A percentile compares a stretch with the other conserved stretches of the same genome.
Conservation (phyloP, 2,329 filamentous ascomycete species). For the Piedraia hortae region DNA sequence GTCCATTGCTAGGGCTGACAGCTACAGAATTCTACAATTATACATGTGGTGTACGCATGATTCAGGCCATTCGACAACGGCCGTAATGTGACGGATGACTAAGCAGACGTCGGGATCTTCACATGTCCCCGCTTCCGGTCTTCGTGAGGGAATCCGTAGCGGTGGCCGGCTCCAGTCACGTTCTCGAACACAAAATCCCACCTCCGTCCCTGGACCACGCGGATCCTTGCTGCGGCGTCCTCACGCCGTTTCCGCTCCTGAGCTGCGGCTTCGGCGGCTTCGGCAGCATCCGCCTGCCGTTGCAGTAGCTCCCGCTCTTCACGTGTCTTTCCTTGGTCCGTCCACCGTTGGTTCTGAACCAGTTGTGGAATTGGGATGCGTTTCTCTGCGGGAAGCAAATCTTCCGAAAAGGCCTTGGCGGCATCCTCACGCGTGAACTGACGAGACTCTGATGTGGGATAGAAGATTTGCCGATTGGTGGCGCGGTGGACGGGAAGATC, state of each 20-base stretch:
- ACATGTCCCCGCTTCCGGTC: conserved; percentile 34
- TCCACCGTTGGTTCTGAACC: conserved; percentile 21
- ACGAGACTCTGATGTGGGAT: conserved; percentile 34
- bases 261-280: conserved; percentile 14
- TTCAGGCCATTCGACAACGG: no score
- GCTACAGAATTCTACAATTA: no score
- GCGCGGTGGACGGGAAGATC: conserved; percentile 32
- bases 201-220: conserved; percentile 20
- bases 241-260: conserved; percentile 18
- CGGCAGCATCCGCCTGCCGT: conserved; percentile 11
- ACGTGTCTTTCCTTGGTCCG: conserved; percentile 13
- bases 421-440: conserved; percentile 38
- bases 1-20: no score
- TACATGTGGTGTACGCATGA: no score
- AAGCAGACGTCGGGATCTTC: conserved; percentile 34
- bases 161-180: conserved; percentile 27
- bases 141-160: conserved; percentile 33
- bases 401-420: conserved; percentile 30
- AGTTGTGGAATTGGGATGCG: conserved; percentile 37
- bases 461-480: conserved; percentile 29
- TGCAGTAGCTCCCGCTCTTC: conserved; percentile 19
- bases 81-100: conserved; percentile 7
- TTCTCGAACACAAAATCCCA: conserved; percentile 35
- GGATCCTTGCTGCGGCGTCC: conserved; percentile 16
- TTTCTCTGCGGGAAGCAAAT: conserved; percentile 32